phyloP scores from a whole-genome alignment of 1,284 basidiomycete species.

The Meripilus lineatus region DNA sequence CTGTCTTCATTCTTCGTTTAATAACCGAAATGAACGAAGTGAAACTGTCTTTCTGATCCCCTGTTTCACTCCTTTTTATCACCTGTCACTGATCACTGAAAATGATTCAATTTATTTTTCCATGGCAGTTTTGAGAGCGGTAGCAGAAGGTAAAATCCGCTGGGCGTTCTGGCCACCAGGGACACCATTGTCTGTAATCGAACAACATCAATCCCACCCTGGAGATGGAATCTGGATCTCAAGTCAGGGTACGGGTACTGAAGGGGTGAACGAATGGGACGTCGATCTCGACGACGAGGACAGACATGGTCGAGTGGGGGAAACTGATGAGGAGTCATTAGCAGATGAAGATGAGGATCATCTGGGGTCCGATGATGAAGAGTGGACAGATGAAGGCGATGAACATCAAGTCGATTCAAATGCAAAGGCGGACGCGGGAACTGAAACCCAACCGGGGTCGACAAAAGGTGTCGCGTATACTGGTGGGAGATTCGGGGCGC shows the following conservation, averaged over 20 bases:
- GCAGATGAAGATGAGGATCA: slow-evolving; percentile 28
- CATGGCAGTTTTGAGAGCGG: slow-evolving; percentile 62
- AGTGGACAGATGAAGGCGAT: background rate
- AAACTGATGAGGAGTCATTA: slow-evolving; percentile 23
- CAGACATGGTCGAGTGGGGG: slow-evolving; percentile 22
- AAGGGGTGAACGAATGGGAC: slow-evolving; percentile 19
- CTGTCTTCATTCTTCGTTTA: slow-evolving; percentile 14
- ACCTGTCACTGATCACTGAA: no score
- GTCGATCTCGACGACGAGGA: slow-evolving; percentile 30
- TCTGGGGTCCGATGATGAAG: slow-evolving; percentile 13
- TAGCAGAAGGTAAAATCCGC: slow-evolving; percentile 73
- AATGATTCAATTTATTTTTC: background rate
- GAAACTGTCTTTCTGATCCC: slow-evolving; percentile 1
- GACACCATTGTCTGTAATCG: slow-evolving; percentile 27
- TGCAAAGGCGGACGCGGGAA: no score
- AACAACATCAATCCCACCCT: slow-evolving; percentile 16
- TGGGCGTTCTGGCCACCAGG: slow-evolving; percentile 86
- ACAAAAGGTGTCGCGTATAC: no score
- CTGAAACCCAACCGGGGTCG: no score
- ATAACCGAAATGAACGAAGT: background rate
- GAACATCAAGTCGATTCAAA: background rate
- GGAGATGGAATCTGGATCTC: slow-evolving; percentile 59
- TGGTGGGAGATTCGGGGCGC: slow-evolving; percentile 4
- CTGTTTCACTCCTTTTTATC: background rate
- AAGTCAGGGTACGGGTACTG: slow-evolving; percentile 7